A percentile compares a stretch with the other conserved stretches of the same genome.
phyloP scores from a whole-genome alignment of 2,329 filamentous ascomycete genomes.

The Cladophialophora exuberans region DNA sequence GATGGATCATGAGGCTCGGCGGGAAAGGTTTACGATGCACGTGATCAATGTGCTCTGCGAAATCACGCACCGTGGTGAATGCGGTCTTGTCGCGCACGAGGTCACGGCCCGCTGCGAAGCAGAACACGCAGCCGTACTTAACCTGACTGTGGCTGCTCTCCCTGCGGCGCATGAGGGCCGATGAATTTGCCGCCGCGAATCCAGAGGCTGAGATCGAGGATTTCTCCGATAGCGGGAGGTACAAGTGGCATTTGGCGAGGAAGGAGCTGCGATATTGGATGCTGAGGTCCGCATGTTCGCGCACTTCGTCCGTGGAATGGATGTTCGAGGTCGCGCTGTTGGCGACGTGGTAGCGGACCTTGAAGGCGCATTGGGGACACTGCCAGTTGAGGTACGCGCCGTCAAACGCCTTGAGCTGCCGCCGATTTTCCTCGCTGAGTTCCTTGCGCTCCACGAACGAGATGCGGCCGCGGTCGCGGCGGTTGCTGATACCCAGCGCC shows the following conservation, averaged over 20 bases:
- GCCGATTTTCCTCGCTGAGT: conserved; percentile 24
- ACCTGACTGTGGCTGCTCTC: background rate
- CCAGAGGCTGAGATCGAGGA: background rate
- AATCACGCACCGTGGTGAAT: conserved; percentile 23
- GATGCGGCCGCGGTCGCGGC: conserved; percentile 30
- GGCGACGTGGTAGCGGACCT: conserved; percentile 31
- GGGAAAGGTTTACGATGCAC: conserved; percentile 24
- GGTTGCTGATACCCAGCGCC: conserved; percentile 32
- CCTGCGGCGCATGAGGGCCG: background rate
- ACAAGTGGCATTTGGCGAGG: conserved; percentile 31
- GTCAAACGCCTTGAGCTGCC: conserved; percentile 22
- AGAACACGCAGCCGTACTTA: conserved; percentile 34
- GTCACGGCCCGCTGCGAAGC: conserved; percentile 27
- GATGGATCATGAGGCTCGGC: conserved; percentile 28
- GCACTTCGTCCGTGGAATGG: conserved; percentile 30
- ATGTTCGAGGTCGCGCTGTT: conserved; percentile 29
- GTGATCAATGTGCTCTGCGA: conserved; percentile 29
- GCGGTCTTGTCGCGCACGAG: conserved; percentile 19
- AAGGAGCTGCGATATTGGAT: conserved; percentile 32
- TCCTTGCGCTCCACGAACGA: conserved; percentile 26
- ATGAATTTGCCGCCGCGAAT: background rate
- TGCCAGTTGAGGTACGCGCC: conserved; percentile 34
- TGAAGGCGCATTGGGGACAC: conserved; percentile 32
- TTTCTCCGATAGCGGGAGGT: conserved; percentile 22
- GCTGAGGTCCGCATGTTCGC: conserved; percentile 20